Evolutionary conservation across 768 basidiomycete species (phyloP), one percentile per base, ranked within the genome.

Genomic region (Kwoniella heveanensis): DNA sequence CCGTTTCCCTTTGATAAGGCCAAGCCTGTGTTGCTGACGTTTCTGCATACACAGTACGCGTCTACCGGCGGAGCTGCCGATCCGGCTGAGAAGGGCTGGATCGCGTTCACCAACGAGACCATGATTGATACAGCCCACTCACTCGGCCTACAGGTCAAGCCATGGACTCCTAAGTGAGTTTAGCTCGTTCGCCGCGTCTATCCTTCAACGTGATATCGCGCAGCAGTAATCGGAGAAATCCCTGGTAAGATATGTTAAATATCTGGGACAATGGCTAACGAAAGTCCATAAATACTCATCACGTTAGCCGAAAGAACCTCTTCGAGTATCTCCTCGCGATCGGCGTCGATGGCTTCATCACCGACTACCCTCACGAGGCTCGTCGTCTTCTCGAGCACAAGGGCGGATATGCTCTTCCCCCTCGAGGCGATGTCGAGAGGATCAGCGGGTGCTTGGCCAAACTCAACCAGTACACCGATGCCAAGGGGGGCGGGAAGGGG

Each of bases 321-420:
- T 84, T 85, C 1, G 85, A 88, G n/a, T 83, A 86, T 66, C 73
- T 91, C 46, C 58, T 87, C 32, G 82, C 83, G 17, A 84, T 83
- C 81, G 85, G 85, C 2, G 86, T 86, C 0, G 90, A 91, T 75
- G 90, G 89, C 0, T 85, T 91, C 60, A 91, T 91, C 70, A 86
- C 89, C 4, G 90, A 91, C 73, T 89, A 86, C 74, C 88, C 90
- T 2, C 79, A 82, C 48, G 79, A 84, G 24, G 79, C 90, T 51
- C 85, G 88, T 39, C 80, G 86, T 54, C 83, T 85, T 75, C 83
- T 85, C 8, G 82, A 85, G 64, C 84, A 86, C 64, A 82, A 82
- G 39, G 85, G 86, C 6, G 36, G 19, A 4, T 71, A 79, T 0
- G 83, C 51, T 4, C 62, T 88, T 32, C 84, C 86, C 1, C 85